Conservation (phyloP, 495 filamentous ascomycete species). For the Podospora australis region DNA sequence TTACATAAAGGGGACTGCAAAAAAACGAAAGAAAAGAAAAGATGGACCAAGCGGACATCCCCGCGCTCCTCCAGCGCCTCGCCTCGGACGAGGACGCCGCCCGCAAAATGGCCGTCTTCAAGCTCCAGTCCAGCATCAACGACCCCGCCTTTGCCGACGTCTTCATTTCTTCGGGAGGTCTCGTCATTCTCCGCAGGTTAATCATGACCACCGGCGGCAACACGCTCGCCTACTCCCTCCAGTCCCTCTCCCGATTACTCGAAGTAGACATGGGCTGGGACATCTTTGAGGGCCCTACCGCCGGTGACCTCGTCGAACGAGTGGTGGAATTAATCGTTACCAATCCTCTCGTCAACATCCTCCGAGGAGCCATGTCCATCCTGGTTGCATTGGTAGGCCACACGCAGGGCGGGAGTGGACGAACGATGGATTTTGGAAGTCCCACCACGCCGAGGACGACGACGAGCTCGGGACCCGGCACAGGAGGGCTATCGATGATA, state of each 20-base stretch:
- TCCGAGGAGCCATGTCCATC: constrained; percentile 93
- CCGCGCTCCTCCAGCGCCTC: constrained; percentile 49
- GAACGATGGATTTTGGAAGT: too few species aligned
- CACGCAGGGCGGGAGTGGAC: not conserved
- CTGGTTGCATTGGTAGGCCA: constrained; percentile 79
- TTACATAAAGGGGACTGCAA: not conserved
- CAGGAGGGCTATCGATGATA: too few species aligned
- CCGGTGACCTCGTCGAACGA: constrained; percentile 54
- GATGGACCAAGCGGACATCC: constrained; percentile 52
- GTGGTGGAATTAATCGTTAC: constrained; percentile 91
- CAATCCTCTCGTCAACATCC: constrained; percentile 94
- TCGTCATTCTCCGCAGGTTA: constrained; percentile 71
- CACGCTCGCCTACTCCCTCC: constrained; percentile 89
- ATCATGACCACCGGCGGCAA: constrained; percentile 82
- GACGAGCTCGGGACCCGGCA: too few species aligned
- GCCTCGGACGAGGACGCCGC: constrained; percentile 69
- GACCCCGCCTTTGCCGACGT: constrained; percentile 96
- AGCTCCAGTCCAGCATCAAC: constrained; percentile 86
- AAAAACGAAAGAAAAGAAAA: not conserved
- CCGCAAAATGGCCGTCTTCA: constrained; percentile 98
- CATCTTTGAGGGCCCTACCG: constrained; percentile 47
- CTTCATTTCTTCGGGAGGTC: constrained; percentile 84
- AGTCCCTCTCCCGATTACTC: constrained; percentile 75
- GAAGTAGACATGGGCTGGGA: constrained; percentile 99
- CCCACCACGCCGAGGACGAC: too few species aligned